Evolutionary conservation across 768 basidiomycete genomes (phyloP).

Genomic region (Holtermanniella nyarrowii): DNA sequence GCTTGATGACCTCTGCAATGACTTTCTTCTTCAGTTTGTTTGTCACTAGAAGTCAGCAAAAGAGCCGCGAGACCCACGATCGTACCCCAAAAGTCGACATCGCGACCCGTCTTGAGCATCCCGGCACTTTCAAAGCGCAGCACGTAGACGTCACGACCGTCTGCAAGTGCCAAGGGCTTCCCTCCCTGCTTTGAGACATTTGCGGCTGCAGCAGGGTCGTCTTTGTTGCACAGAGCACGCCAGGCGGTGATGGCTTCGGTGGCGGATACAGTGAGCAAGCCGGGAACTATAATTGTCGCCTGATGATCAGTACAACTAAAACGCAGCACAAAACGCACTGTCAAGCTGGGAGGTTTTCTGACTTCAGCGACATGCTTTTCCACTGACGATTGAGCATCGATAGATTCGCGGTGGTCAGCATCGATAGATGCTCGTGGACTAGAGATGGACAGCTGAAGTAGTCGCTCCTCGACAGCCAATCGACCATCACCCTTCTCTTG

Average conservation of each 20-base stretch:
- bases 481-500: constrained; percentile 14
- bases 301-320: constrained; percentile 1
- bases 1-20: constrained; percentile 44
- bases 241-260: constrained; percentile 42
- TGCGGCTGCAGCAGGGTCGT: constrained; percentile 1
- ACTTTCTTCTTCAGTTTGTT: constrained; percentile 35
- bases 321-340: constrained; percentile 16
- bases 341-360: constrained; percentile 31
- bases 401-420: background rate
- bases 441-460: constrained; percentile 17
- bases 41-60: constrained; percentile 24
- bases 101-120: constrained; percentile 30
- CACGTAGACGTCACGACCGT: constrained; percentile 43
- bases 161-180: constrained; percentile 11
- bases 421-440: constrained; percentile 19
- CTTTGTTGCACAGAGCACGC: constrained; percentile 25
- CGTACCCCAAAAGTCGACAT: constrained; percentile 29
- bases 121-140: constrained; percentile 40
- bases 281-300: constrained; percentile 44
- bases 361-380: constrained; percentile 17
- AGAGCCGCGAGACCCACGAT: background rate
- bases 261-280: constrained; percentile 40
- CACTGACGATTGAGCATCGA: constrained; percentile 8
- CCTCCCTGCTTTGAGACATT: background rate
- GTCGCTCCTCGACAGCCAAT: constrained; percentile 18